phyloP scores from a whole-genome alignment of 2,329 filamentous ascomycete genomes.

The Daldinia eschscholtzii region DNA sequence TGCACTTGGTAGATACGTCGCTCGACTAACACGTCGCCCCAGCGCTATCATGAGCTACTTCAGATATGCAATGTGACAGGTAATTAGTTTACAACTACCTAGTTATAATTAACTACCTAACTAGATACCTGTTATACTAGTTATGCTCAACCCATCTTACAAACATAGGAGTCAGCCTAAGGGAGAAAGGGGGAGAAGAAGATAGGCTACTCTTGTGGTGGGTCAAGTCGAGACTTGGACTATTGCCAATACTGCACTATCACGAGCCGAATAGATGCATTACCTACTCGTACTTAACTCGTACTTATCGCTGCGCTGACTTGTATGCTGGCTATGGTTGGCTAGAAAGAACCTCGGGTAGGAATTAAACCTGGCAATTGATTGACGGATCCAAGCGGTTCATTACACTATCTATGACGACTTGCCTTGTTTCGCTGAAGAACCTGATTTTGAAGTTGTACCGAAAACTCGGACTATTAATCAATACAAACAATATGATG shows the following conservation, averaged over 20 bases:
- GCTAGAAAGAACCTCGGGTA: constrained; percentile 34
- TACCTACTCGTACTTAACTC: neutral
- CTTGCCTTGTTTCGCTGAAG: constrained; percentile 3
- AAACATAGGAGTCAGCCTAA: neutral
- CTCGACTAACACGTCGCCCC: neutral
- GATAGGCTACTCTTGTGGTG: neutral
- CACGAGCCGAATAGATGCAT: neutral
- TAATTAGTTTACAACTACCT: too few species aligned
- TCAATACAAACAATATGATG: constrained; percentile 34
- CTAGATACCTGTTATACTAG: neutral
- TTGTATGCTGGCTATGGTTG: constrained; percentile 17
- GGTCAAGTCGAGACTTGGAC: neutral
- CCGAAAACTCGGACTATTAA: constrained; percentile 31
- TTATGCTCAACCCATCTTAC: neutral
- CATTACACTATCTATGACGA: constrained; percentile 30
- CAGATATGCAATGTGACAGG: neutral
- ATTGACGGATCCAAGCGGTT: constrained; percentile 21
- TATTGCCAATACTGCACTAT: neutral
- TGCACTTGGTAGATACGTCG: neutral
- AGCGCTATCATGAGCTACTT: neutral
- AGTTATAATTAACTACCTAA: neutral
- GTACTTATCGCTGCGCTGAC: neutral
- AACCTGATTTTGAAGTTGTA: constrained; percentile 32
- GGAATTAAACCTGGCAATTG: constrained; percentile 16
- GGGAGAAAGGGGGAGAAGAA: neutral